phyloP scores from a whole-genome alignment of 352 stramenopile species.

The Phytophthora sansomeana region DNA sequence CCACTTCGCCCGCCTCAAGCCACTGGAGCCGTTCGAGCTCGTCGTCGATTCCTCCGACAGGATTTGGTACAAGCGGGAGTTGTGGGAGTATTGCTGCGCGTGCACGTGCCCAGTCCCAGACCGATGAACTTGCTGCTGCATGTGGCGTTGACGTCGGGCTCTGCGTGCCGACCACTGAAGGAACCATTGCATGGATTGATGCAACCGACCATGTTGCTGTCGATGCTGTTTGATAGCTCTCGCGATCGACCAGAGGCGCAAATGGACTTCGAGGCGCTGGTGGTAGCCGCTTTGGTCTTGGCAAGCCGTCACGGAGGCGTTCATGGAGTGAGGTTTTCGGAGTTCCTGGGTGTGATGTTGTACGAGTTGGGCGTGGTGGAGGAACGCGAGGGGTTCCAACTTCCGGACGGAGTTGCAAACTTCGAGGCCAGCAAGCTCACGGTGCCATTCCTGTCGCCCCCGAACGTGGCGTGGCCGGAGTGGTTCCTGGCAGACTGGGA shows the following conservation, averaged over 20 bases:
- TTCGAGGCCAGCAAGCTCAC: neutral
- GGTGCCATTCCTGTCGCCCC: conserved; percentile 7
- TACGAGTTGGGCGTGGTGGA: neutral
- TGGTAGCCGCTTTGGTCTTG: neutral
- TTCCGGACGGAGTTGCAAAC: neutral
- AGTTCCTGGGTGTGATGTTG: neutral
- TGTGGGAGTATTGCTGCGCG: neutral
- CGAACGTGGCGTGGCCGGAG: conserved; percentile 1
- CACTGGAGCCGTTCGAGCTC: neutral
- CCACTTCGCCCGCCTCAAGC: neutral
- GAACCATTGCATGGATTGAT: neutral
- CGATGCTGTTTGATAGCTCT: neutral
- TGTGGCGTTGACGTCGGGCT: neutral
- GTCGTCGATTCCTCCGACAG: neutral
- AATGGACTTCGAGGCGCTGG: neutral
- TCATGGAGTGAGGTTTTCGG: neutral
- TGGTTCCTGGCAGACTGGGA: conserved; percentile 8
- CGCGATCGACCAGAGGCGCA: neutral
- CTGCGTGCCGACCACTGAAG: neutral
- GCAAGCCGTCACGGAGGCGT: neutral
- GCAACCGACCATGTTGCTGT: neutral
- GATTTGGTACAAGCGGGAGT: neutral
- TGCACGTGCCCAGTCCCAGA: neutral
- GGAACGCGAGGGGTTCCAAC: neutral
- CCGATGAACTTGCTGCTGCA: neutral